These are phyloP conservation scores for Aureobasidium sp. DNA, from an alignment of 2,329 filamentous ascomycete genomes.

Conservation along the genomic window DNA sequence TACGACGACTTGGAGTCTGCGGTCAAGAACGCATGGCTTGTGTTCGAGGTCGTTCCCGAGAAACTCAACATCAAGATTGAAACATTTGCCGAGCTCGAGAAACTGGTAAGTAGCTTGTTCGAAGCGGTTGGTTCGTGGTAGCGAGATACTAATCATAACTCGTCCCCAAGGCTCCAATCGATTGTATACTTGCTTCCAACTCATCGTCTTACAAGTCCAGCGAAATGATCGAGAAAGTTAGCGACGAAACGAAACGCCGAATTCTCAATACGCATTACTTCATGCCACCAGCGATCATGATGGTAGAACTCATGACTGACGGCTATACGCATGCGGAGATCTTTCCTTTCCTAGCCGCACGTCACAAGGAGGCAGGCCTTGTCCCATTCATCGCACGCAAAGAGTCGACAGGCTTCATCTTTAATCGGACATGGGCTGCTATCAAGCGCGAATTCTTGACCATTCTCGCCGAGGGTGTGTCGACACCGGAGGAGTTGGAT, in stretches of 20 bases:
- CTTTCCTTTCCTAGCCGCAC: slow-evolving; percentile 40
- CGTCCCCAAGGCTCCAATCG: slow-evolving; percentile 30
- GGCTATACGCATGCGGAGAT: slow-evolving; percentile 39
- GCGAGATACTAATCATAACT: not conserved
- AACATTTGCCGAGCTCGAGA: slow-evolving; percentile 41
- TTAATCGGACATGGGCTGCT: slow-evolving; percentile 52
- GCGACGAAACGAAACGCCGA: slow-evolving; percentile 31
- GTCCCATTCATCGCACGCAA: slow-evolving; percentile 39
- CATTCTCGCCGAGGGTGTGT: slow-evolving; percentile 46
- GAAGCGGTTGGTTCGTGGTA: not conserved
- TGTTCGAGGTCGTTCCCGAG: slow-evolving; percentile 49
- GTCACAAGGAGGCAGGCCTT: slow-evolving; percentile 36
- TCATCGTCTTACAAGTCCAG: slow-evolving; percentile 47
- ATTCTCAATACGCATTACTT: slow-evolving; percentile 48
- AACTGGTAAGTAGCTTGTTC: slow-evolving; percentile 26
- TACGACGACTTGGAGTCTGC: slow-evolving; percentile 35
- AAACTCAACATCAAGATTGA: slow-evolving; percentile 43
- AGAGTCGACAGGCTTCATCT: slow-evolving; percentile 49
- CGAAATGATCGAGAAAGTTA: slow-evolving; percentile 42
- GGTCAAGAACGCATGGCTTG: slow-evolving; percentile 44
- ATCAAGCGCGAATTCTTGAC: slow-evolving; percentile 47
- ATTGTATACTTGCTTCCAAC: slow-evolving; percentile 47
- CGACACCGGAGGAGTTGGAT: slow-evolving; percentile 44
- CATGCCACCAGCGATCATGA: slow-evolving; percentile 38
- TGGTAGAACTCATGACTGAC: slow-evolving; percentile 50